Percentiles rank a stretch among this genome's conserved stretches.
Conservation (phyloP, 2,329 filamentous ascomycete species). For the Microcyclosporella mali region DNA sequence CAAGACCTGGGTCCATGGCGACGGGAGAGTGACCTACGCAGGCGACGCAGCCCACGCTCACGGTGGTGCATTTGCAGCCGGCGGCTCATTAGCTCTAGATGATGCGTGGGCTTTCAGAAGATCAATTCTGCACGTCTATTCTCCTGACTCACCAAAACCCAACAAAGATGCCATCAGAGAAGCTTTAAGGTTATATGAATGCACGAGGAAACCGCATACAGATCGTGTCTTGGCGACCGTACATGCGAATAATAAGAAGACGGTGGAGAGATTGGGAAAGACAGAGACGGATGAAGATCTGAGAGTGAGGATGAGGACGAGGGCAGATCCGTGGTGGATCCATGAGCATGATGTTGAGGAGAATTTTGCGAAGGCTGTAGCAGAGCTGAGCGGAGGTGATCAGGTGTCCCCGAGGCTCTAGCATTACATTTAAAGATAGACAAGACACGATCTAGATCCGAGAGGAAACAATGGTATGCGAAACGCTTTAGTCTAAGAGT, state of each 20-base stretch:
- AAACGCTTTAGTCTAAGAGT: too few species aligned
- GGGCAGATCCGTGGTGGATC: slow-evolving; percentile 23
- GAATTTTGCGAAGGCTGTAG: background rate
- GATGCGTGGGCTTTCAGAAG: slow-evolving; percentile 30
- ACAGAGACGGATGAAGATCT: slow-evolving; percentile 23
- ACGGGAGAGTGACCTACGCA: slow-evolving; percentile 28
- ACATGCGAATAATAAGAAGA: slow-evolving; percentile 20
- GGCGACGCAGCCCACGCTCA: slow-evolving; percentile 38
- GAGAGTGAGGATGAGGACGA: slow-evolving; percentile 16
- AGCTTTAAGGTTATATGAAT: slow-evolving; percentile 32
- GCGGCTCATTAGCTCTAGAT: slow-evolving; percentile 36
- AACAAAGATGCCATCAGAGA: slow-evolving; percentile 2
- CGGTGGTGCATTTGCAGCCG: slow-evolving; percentile 36
- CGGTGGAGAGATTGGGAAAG: slow-evolving; percentile 17
- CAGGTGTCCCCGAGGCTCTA: too few species aligned
- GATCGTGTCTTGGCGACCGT: slow-evolving; percentile 26
- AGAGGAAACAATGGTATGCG: too few species aligned
- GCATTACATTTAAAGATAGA: too few species aligned
- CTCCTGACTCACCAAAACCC: slow-evolving; percentile 4
- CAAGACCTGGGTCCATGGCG: slow-evolving; percentile 27
- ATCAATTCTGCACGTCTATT: slow-evolving; percentile 7
- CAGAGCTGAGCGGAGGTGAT: too few species aligned
- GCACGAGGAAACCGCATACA: slow-evolving; percentile 32
- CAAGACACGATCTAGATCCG: too few species aligned
- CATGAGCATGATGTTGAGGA: slow-evolving; percentile 28